These are phyloP conservation scores for Scorias spongiosa DNA, from an alignment of 2,329 filamentous ascomycete genomes.

Conservation along the genomic window DNA sequence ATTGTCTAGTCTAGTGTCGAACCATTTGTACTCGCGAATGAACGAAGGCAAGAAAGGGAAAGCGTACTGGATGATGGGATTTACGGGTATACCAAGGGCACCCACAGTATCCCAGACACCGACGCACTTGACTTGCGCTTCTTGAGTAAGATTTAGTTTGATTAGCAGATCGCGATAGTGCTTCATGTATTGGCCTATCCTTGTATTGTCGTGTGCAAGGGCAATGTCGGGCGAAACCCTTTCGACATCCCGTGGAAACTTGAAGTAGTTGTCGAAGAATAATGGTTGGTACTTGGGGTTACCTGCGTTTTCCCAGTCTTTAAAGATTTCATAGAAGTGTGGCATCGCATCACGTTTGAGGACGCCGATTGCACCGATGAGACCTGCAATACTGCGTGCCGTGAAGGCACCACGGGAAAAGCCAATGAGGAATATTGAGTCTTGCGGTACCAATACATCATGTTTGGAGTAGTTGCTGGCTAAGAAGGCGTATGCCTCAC, in stretches of 20 bases:
- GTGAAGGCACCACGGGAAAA: slow-evolving; percentile 33
- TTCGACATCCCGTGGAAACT: slow-evolving; percentile 5
- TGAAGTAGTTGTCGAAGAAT: slow-evolving; percentile 16
- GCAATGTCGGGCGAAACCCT: slow-evolving; percentile 8
- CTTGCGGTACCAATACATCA: slow-evolving; percentile 14
- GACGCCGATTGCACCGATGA: slow-evolving; percentile 30
- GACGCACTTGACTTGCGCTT: slow-evolving; percentile 26
- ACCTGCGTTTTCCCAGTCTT: slow-evolving; percentile 20
- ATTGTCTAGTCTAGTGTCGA: slow-evolving; percentile 19
- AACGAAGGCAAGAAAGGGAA: slow-evolving; percentile 14
- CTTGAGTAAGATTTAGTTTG: slow-evolving; percentile 10
- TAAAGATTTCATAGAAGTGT: slow-evolving; percentile 20
- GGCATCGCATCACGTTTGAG: slow-evolving; percentile 21
- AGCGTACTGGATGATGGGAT: slow-evolving; percentile 15
- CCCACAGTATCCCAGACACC: slow-evolving; percentile 37
- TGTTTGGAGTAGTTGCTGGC: slow-evolving; percentile 40
- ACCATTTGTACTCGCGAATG: slow-evolving; percentile 19
- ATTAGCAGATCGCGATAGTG: slow-evolving; percentile 14
- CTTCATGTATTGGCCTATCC: slow-evolving; percentile 13
- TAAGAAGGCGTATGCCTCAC: slow-evolving; percentile 47
- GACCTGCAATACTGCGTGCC: slow-evolving; percentile 27
- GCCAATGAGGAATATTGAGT: slow-evolving; percentile 31
- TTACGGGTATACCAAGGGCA: slow-evolving; percentile 21
- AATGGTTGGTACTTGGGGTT: slow-evolving; percentile 12
- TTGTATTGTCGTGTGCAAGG: slow-evolving; percentile 3